A percentile compares a stretch with the other conserved stretches of the same genome.
Conservation (phyloP, 768 basidiomycete genomes). For the Mycena floridula region DNA sequence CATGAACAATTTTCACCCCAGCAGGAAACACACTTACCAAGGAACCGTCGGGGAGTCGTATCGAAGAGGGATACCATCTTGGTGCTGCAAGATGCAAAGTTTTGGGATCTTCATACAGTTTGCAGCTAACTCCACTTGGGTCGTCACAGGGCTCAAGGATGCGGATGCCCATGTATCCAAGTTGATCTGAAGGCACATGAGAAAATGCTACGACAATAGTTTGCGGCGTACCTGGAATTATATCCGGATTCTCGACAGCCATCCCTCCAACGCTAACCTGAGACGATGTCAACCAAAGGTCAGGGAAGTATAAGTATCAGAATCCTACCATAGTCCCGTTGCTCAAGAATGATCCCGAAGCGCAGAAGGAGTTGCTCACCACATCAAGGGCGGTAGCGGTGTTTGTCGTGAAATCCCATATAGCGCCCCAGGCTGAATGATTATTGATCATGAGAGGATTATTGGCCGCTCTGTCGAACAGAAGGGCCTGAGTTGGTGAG, state of each 20-base stretch:
- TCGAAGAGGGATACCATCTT: conserved; percentile 35
- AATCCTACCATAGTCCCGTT: conserved; percentile 53
- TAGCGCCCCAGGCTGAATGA: conserved; percentile 39
- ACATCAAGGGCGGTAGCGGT: conserved; percentile 27
- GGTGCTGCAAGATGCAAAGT: conserved; percentile 26
- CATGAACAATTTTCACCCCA: conserved; percentile 32
- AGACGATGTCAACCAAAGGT: conserved; percentile 5
- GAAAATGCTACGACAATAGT: conserved; percentile 37
- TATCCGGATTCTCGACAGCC: no score
- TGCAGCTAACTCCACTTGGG: conserved; percentile 23
- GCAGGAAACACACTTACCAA: no score
- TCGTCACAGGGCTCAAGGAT: conserved; percentile 34
- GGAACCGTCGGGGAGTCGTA: conserved; percentile 23
- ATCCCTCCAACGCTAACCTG: conserved; percentile 12
- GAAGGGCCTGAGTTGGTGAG: conserved; percentile 18
- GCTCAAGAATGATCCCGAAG: conserved; percentile 39
- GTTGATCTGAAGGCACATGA: conserved; percentile 21
- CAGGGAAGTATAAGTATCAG: conserved; percentile 12
- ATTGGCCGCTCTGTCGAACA: conserved; percentile 24
- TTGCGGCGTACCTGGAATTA: no score
- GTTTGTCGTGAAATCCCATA: conserved; percentile 35
- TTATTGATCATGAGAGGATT: conserved; percentile 35
- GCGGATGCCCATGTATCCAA: conserved; percentile 21
- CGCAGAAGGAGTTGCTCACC: conserved; percentile 62
- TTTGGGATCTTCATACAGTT: conserved; percentile 28